Evolutionary conservation across 345 rosid genomes (phyloP).

Genomic region (Salix caprea): DNA sequence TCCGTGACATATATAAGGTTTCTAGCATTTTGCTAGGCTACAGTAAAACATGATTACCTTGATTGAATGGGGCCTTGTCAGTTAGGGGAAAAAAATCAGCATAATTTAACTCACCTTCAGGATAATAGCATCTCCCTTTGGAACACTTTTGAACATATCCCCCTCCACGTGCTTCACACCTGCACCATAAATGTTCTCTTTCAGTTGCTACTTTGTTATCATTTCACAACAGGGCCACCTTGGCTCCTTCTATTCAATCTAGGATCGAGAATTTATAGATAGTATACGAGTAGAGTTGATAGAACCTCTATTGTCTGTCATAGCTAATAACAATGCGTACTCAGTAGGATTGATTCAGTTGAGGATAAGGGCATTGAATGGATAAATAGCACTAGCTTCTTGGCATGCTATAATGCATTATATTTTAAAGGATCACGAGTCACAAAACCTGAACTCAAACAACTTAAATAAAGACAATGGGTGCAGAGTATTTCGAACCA

Average conservation of each 20-base stretch:
- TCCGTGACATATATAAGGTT: no score
- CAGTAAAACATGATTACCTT: no score
- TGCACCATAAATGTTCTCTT: neutral
- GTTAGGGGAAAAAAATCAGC: neutral
- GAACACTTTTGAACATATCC: conserved; percentile 2
- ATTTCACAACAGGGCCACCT: neutral
- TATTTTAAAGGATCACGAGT: neutral
- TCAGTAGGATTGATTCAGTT: neutral
- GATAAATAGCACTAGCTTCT: neutral
- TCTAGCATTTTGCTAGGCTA: no score
- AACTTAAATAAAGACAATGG: neutral
- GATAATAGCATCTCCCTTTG: neutral
- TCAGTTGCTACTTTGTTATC: neutral
- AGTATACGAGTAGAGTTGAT: neutral
- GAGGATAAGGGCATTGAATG: neutral
- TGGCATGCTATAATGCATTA: neutral
- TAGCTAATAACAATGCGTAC: neutral
- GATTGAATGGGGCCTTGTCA: no score
- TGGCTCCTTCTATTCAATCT: neutral
- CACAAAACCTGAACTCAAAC: neutral
- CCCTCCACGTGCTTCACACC: neutral
- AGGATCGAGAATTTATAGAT: neutral
- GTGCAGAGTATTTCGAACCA: neutral
- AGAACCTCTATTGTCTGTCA: neutral
- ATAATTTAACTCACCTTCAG: neutral